Base-by-base conservation (phyloP, 495 filamentous ascomycete species). In the Neurospora tetraspora region DNA sequence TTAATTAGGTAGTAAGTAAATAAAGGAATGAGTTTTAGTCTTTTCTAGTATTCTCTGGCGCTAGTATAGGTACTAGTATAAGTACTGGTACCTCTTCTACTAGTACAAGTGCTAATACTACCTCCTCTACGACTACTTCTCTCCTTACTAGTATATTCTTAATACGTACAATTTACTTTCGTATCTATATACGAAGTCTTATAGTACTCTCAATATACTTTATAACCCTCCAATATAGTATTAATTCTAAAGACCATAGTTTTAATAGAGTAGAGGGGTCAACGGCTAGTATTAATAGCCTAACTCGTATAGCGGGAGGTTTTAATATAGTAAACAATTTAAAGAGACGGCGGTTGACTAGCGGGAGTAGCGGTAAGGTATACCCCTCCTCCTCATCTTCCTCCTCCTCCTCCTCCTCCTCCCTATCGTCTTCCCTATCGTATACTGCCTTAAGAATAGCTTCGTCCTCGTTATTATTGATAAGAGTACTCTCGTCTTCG, bases 181-280 rank as follows among this genome's bases (percentile, higher is more conserved):
- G 2, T 20, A 45, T 18, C 18, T 45, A 3, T 9, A 45, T 45
- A 20, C 3, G 0, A 45, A 0, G 18, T 45, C 8, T 45, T 45
- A 20, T 16, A 3, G 0, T n/a, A 16, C 18, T 1, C 8, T 45
- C 7, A 8, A 45, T 3, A 1, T 8, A 18, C 2, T 45, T 45
- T n/a, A 45, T 18, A 6, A 45, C 18, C 18, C 0, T 4, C 8
- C 9, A 45, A 3, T n/a, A 45, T 45, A 45, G 1, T 45, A 9
- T 45, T 45, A 3, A n/a, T 20, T 45, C 0, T 18, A 45, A 2
- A n/a, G 3, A 5, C 14, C 7, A 0, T 3, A 45, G 2, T n/a
- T 3, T 1, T n/a, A 3, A n/a, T n/a, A 45, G 0, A 4, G 2
- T n/a, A n/a, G 1, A 45, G 6, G 7, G 8, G 37, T 0, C 1